Conservation (phyloP, 257 asterid species). For the Solanum habrochaites region DNA sequence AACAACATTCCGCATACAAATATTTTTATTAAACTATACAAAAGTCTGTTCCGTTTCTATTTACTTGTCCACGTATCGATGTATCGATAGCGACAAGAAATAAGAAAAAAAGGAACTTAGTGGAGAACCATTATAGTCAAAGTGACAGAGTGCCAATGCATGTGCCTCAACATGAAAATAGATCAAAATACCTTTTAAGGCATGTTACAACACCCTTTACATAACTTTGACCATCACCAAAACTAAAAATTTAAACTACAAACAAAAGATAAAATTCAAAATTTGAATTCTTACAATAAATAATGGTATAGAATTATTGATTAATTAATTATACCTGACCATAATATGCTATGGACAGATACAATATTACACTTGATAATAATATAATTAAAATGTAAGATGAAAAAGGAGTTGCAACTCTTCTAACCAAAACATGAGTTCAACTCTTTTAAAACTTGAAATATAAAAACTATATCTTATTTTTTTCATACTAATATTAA, state of each 20-base stretch:
- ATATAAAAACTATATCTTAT: neutral
- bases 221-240: conserved; percentile 23
- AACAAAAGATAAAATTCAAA: neutral
- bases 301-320: neutral
- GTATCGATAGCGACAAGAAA: neutral
- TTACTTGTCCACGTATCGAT: neutral
- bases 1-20: neutral
- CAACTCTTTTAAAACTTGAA: conserved; percentile 3
- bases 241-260: too few species aligned
- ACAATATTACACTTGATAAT: neutral
- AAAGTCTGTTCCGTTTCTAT: fast-evolving
- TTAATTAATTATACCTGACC: neutral
- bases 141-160: neutral
- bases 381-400: neutral
- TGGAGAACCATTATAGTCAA: neutral
- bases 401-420: conserved; percentile 3
- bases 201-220: neutral
- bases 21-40: too few species aligned
- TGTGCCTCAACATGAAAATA: neutral
- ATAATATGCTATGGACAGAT: neutral
- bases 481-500: neutral
- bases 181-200: neutral
- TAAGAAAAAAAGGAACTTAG: neutral
- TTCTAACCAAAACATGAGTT: conserved; percentile 34
- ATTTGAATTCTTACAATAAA: neutral